phyloP scores from a whole-genome alignment of 2,329 filamentous ascomycete species.

The Stagonosporopsis cucurbitacearum region DNA sequence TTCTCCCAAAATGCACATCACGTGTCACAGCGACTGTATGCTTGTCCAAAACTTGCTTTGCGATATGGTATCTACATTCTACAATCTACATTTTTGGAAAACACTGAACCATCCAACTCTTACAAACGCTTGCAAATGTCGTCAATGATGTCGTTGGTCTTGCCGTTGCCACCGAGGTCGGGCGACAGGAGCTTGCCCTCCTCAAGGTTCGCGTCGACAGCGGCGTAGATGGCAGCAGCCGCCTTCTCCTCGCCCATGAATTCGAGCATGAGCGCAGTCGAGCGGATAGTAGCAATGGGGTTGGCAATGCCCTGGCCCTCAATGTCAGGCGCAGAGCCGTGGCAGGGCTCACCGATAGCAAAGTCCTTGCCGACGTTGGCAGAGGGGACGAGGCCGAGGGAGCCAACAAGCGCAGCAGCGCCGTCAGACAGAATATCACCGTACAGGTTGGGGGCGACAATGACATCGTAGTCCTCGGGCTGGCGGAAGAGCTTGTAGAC shows the following conservation, averaged over 20 bases:
- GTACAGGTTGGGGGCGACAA: conserved; percentile 96
- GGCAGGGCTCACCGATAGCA: conserved; percentile 97
- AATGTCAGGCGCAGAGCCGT: conserved; percentile 95
- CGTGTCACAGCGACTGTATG: too few species aligned
- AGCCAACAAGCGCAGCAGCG: conserved; percentile 90
- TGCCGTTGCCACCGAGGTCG: conserved; percentile 86
- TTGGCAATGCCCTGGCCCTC: conserved; percentile 92
- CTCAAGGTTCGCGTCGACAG: conserved; percentile 87
- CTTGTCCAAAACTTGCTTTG: neutral
- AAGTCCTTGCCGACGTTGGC: conserved; percentile 95
- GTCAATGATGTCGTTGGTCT: conserved; percentile 83
- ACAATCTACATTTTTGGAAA: neutral
- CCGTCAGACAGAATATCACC: conserved; percentile 96
- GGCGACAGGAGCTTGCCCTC: conserved; percentile 84
- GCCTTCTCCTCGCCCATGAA: conserved; percentile 88
- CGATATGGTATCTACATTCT: conserved; percentile 7
- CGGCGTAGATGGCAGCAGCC: conserved; percentile 86
- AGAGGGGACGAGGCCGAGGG: conserved; percentile 87
- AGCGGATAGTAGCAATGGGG: conserved; percentile 92
- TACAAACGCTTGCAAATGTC: conserved; percentile 87
- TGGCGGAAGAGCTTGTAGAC: conserved; percentile 99
- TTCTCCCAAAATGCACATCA: too few species aligned
- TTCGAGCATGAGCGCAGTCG: conserved; percentile 93
- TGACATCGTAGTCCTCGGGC: conserved; percentile 93
- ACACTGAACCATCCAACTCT: neutral